Evolutionary conservation across 2,329 filamentous ascomycete species (phyloP).

Genomic region (Monilinia polystroma): DNA sequence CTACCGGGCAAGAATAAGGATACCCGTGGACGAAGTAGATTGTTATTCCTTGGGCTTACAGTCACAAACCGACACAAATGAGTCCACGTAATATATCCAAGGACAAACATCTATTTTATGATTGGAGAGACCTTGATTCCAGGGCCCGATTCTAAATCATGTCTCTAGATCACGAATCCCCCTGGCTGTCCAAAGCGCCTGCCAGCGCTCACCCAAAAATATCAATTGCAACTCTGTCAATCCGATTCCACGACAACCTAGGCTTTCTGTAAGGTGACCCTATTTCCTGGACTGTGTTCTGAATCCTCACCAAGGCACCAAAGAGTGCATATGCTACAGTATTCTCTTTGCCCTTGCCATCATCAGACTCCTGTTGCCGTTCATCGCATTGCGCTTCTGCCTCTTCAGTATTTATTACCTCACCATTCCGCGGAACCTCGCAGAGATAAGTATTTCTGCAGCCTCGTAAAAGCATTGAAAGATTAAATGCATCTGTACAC

Average conservation of each 20-base stretch:
- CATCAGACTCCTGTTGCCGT: not conserved
- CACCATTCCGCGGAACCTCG: not conserved
- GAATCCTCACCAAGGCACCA: not conserved
- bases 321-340: not conserved
- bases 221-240: not conserved
- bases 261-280: not conserved
- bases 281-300: not conserved
- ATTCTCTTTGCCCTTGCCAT: not conserved
- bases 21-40: no score
- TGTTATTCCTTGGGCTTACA: no score
- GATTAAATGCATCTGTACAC: not conserved
- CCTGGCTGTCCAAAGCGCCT: no score
- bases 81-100: no score
- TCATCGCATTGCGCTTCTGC: not conserved
- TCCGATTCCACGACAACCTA: not conserved
- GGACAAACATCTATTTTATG: no score
- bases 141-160: no score
- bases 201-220: no score
- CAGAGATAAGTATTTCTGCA: not conserved
- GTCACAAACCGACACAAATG: no score
- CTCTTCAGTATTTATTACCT: not conserved
- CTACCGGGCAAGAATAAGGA: no score
- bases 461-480: not conserved
- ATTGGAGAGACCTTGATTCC: no score
- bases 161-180: no score